A percentile compares a stretch with the other conserved stretches of the same genome.
Evolutionary conservation across 768 basidiomycete genomes (phyloP).

Genomic region (Tulasnella sp.): DNA sequence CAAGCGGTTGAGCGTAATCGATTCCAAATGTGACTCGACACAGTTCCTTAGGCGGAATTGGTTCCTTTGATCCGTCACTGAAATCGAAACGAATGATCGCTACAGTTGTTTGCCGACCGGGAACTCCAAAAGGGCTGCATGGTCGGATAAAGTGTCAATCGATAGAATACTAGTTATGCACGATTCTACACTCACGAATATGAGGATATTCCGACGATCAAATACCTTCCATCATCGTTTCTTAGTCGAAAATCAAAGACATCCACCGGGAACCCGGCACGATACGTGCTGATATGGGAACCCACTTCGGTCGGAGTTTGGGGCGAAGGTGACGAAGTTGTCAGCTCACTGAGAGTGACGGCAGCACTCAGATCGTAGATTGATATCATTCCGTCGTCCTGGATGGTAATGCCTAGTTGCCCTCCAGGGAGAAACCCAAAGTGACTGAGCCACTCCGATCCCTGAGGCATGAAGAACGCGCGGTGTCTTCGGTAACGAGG

Average conservation of each 20-base stretch:
- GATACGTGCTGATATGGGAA: neutral
- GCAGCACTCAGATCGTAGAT: neutral
- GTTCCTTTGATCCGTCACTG: neutral
- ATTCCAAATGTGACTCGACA: neutral
- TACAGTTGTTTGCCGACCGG: neutral
- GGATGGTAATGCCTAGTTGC: neutral
- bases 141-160: too few relatives aligned
- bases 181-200: neutral
- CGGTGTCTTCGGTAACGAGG: neutral
- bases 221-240: neutral
- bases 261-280: neutral
- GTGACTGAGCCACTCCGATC: neutral
- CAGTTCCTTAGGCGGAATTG: neutral
- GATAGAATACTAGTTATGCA: too few relatives aligned
- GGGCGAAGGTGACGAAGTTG: neutral
- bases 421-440: neutral
- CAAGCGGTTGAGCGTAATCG: neutral
- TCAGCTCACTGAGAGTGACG: neutral
- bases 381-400: neutral
- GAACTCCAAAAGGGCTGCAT: too few relatives aligned
- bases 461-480: neutral
- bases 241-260: neutral
- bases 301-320: neutral
- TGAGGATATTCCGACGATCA: neutral
- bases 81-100: neutral